phyloP scores from a whole-genome alignment of 768 basidiomycete genomes.

The Cystofilobasidium macerans region DNA sequence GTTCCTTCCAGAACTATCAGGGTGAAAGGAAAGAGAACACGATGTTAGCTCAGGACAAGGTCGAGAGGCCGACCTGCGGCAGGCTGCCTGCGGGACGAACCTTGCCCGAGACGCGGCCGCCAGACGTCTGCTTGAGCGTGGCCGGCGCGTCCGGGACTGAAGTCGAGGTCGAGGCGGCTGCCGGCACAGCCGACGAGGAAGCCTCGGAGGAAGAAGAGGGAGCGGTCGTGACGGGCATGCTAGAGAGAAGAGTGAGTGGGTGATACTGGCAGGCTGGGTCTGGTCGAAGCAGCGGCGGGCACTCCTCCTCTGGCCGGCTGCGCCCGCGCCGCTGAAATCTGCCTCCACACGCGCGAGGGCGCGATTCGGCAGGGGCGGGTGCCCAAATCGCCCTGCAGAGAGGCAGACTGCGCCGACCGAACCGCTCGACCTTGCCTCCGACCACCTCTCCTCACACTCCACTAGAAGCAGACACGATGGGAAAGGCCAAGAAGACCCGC shows the following conservation, averaged over 20 bases:
- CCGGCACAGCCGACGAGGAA: too few species aligned
- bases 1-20: slow-evolving; percentile 23
- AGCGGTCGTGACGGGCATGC: not conserved
- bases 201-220: not conserved
- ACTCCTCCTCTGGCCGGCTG: too few species aligned
- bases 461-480: slow-evolving; percentile 43
- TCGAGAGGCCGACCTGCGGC: too few species aligned
- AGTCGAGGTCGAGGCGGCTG: not conserved
- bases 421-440: too few species aligned
- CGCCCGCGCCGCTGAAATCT: not conserved
- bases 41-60: too few species aligned
- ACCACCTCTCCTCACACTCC: not conserved
- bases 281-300: not conserved
- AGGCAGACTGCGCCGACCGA: too few species aligned
- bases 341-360: too few species aligned
- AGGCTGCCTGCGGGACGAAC: not conserved
- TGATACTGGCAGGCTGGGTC: not conserved
- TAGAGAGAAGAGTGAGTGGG: not conserved
- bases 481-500: slow-evolving; percentile 81
- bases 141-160: not conserved
- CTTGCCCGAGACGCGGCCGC: slow-evolving; percentile 1
- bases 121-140: not conserved
- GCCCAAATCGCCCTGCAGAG: too few species aligned
- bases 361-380: too few species aligned
- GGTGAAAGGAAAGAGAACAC: not conserved